Evolutionary conservation across 352 stramenopile genomes (phyloP), one percentile per base, ranked within the genome.

Genomic region (Phytopythium cucurbitacearum): DNA sequence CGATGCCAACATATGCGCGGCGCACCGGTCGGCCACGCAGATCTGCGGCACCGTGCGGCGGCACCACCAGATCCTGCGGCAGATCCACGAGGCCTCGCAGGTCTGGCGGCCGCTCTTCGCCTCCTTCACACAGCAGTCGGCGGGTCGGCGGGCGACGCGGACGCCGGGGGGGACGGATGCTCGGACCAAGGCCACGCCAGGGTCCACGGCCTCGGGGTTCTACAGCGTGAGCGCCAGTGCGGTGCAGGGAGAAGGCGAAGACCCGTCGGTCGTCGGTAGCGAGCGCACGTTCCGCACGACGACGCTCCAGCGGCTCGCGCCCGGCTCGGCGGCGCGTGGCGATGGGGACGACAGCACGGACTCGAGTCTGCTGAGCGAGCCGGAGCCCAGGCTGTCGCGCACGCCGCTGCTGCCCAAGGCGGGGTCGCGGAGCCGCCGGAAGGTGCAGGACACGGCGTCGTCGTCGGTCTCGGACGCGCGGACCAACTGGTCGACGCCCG

Each of bases 21-120:
- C 81, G 39, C 81, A 91, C 40, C 76, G 77, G 35, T 88, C 79
- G 51, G 81, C 81, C 34, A 90, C 81, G 51, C 74, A 90, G 59
- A 90, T 91, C 52, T 88, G 69, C 58, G 60, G 64, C 16, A 91
- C 73, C 0, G 73, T 90, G 42, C 62, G 81, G 13, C 60, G 78
- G 28, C 81, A 91, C 58, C 78, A 91, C 68, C 79, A 89, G 59
- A 85, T 91, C 38, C 57, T 90, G 49, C 62, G 73, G 9, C 75
- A 89, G 59, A 89, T 90, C 62, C 73, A 89, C 52, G 76, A 85
- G 45, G 67, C 76, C 40, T 81, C 80, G 57, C 75, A 79, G 57
- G 71, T 87, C n/a, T 92, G 81, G 81, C 72, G 67, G 28, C 79
- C 81, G 54, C 76, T 92, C 21, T 92, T 92, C 51, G 77, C 84